These are phyloP conservation scores for Exophiala phaeomuriformis DNA, from an alignment of 2,329 filamentous ascomycete genomes.

Conservation along the genomic window DNA sequence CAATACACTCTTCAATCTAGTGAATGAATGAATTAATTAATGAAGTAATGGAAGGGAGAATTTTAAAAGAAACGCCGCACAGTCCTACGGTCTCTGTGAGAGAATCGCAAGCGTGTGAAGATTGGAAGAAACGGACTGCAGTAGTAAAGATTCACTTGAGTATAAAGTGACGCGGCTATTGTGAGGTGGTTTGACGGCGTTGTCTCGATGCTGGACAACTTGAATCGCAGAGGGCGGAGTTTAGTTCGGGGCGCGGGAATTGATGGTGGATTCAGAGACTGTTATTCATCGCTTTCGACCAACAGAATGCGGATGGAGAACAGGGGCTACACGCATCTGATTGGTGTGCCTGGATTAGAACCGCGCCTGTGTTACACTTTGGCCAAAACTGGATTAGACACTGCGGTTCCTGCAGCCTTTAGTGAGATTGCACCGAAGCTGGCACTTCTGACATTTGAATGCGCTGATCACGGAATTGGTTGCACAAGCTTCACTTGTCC, in stretches of 20 bases:
- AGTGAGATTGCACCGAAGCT: slow-evolving; percentile 13
- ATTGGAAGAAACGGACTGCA: slow-evolving; percentile 1
- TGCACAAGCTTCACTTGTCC: neutral
- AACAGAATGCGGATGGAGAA: neutral
- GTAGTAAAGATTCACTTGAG: neutral
- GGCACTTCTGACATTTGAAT: neutral
- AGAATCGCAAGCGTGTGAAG: slow-evolving; percentile 6
- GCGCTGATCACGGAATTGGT: neutral
- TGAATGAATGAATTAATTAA: no score
- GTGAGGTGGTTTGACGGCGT: slow-evolving; percentile 8
- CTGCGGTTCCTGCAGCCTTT: slow-evolving; percentile 16
- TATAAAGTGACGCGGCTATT: slow-evolving; percentile 9
- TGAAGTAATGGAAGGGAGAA: slow-evolving; percentile 17
- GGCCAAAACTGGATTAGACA: slow-evolving; percentile 10
- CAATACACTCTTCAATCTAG: slow-evolving; percentile 29
- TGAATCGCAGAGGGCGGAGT: slow-evolving; percentile 3
- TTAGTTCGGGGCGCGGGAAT: neutral
- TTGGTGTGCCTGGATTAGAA: slow-evolving; percentile 26
- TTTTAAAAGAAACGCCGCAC: slow-evolving; percentile 10
- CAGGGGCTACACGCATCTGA: neutral
- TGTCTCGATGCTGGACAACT: neutral
- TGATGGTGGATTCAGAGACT: neutral
- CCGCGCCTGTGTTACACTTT: slow-evolving; percentile 7
- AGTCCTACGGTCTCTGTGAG: slow-evolving; percentile 1
- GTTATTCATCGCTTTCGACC: neutral